Percentiles rank a stretch among this genome's conserved stretches.
phyloP scores from a whole-genome alignment of 352 stramenopile species.

The Peronospora destructor region DNA sequence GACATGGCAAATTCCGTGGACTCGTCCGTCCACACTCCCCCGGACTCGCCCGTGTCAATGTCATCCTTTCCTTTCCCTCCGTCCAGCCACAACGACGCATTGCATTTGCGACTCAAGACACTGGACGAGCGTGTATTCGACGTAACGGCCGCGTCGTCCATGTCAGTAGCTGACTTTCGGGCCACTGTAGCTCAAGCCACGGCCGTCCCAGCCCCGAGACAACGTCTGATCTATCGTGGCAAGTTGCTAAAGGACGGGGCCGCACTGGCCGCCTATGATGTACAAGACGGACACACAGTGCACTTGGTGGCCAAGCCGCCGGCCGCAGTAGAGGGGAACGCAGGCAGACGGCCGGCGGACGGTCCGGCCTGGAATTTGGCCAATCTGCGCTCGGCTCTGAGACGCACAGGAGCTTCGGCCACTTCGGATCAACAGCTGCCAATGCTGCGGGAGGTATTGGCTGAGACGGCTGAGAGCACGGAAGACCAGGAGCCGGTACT shows the following conservation, averaged over 20 bases:
- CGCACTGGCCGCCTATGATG: constrained; percentile 63
- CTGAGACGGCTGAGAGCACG: constrained; percentile 31
- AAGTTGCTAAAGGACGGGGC: constrained; percentile 83
- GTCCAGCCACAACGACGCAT: background rate
- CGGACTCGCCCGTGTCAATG: background rate
- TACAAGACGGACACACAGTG: constrained; percentile 90
- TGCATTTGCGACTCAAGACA: constrained; percentile 65
- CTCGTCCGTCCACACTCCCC: constrained; percentile 1
- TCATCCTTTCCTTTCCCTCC: background rate
- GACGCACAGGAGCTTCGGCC: constrained; percentile 1
- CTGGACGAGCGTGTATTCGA: constrained; percentile 76
- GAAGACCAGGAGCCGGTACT: constrained; percentile 5
- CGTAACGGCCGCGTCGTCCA: constrained; percentile 35
- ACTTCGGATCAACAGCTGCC: constrained; percentile 19
- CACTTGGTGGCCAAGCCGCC: constrained; percentile 80
- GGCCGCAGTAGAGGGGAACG: background rate
- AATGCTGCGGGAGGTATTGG: constrained; percentile 35
- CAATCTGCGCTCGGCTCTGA: constrained; percentile 46
- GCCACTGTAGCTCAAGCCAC: constrained; percentile 47
- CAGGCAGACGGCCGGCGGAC: background rate
- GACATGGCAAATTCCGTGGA: no score
- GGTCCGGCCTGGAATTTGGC: constrained; percentile 57
- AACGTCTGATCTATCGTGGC: constrained; percentile 90
- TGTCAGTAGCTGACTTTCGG: constrained; percentile 61
- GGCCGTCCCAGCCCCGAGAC: constrained; percentile 45